Evolutionary conservation across 2,329 filamentous ascomycete genomes (phyloP), one percentile per base, ranked within the genome.

Genomic region (Fusarium agapanthi): DNA sequence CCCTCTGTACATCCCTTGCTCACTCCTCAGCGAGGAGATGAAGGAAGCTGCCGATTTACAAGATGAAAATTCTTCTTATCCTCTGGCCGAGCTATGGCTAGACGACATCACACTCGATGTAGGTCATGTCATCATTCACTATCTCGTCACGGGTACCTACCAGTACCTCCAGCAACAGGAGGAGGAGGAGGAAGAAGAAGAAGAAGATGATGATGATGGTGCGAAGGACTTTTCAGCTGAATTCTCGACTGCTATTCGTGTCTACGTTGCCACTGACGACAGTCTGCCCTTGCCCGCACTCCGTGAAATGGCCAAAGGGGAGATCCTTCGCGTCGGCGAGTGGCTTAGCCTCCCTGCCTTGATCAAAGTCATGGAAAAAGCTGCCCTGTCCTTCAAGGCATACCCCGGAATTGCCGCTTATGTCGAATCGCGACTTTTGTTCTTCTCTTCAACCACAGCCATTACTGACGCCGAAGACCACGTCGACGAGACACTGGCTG

Each of bases 71-170:
- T 30, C 7, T n/a, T 0, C 28, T 24, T 14, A 10, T 9, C 22
- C 5, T 34, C 6, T 16, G 14, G 6, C 3, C 8, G 20, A 22
- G 18, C 7, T 63, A 3, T 9, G 48, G 10, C 15, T 64, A 3
- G 26, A 48, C 5, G 24, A 58, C 2, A 34, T 51, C 8, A 22
- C 24, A 4, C 12, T n/a, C 10, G 11, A 38, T 0, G n/a, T 10
- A 1, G 67, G 69, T 6, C 69, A 69, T 30, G 67, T 65, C 3
- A 24, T 72, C 10, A 35, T 71, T 8, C 67, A 69, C 28, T 72
- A 59, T 18, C 26, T 72, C 4, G 7, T 28, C 5, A 62, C 67
- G 0, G 50, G 47, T 2, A 50, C 22, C 7, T 72, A 72, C 18
- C 57, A 68, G 18, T 60, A 18, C 26, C 60, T 72, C 4, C 24